Evolutionary conservation across 1,284 basidiomycete genomes (phyloP), one percentile per base, ranked within the genome.

Genomic region (Ustilago bromivora): DNA sequence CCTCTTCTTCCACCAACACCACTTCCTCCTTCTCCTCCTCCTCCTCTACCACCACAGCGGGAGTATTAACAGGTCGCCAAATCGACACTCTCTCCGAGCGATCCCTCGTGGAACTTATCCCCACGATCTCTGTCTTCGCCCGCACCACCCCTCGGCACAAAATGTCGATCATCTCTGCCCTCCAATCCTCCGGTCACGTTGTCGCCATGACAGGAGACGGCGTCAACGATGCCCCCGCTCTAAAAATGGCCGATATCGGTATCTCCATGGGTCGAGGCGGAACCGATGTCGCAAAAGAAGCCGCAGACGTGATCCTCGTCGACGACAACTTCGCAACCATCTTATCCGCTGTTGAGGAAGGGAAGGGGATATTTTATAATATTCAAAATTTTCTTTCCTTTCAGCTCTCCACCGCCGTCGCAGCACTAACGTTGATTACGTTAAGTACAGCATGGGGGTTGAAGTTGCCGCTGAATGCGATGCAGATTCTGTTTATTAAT

Each of bases 131-230:
- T 59, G 94, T 98, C 43, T 99, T 96, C 88, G 95, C 96, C 57
- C 88, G 96, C 79, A 97, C 95, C 82, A 97, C 95, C 53, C 96
- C 96, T 63, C 90, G 93, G 83, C 96, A 98, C 87, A 98, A 98
- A 88, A 96, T 98, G 95, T 91, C 92, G 55, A 98, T 98, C 83
- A 92, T 98, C 41, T 92, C 93, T 85, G 96, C 95, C 31, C 94
- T 94, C 87, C 95, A 98, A 88, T 88, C 91, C 71, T 89, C 93
- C 56, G 95, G 96, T 0, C 91, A 91, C 4, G 91, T 98, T 1
- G 96, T 98, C 0, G 96, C 95, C 12, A 98, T 98, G 96, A 98
- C 96, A 2, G 96, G 96, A 19, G 96, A 98, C 86, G 96, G 96
- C 84, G 96, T 99, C 12, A 98, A 99, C 85, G 96, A 99, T 82